These are phyloP conservation scores for Daldinia eschscholtzii DNA, from an alignment of 2,329 filamentous ascomycete genomes.

Conservation along the genomic window DNA sequence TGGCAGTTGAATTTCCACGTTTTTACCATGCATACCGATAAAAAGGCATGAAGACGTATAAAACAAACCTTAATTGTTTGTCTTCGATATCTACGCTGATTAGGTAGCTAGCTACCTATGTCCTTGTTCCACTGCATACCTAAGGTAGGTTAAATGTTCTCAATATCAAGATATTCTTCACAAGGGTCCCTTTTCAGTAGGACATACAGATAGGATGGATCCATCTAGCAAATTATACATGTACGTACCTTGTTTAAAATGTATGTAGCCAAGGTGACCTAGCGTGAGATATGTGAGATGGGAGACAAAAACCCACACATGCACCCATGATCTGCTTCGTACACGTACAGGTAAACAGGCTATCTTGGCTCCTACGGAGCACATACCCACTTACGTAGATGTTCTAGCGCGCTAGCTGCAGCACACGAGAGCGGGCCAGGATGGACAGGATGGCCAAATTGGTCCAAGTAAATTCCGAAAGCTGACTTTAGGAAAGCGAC, in stretches of 20 bases:
- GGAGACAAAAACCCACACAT: constrained; percentile 21
- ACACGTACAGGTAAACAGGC: constrained; percentile 10
- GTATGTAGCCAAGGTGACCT: constrained; percentile 5
- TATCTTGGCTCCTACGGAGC: constrained; percentile 37
- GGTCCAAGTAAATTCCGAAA: constrained; percentile 35
- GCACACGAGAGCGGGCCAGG: constrained; percentile 33
- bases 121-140: constrained; percentile 11
- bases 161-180: constrained; percentile 1
- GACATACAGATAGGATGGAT: background rate
- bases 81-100: constrained; percentile 20
- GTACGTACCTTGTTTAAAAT: background rate
- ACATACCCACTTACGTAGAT: constrained; percentile 4
- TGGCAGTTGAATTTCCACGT: constrained; percentile 22
- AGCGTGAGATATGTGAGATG: constrained; percentile 28
- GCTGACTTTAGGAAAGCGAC: constrained; percentile 29
- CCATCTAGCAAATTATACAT: background rate
- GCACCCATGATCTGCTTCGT: constrained; percentile 14
- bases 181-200: background rate
- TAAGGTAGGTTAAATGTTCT: too few relatives aligned
- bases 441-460: constrained; percentile 35
- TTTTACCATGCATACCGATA: constrained; percentile 19
- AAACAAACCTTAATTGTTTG: constrained; percentile 25
- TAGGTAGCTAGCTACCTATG: background rate
- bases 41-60: constrained; percentile 3
- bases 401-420: constrained; percentile 33